A percentile compares a stretch with the other conserved stretches of the same genome.
Conservation (phyloP, 2,329 filamentous ascomycete genomes). For the Scortechinia acanthostroma region DNA sequence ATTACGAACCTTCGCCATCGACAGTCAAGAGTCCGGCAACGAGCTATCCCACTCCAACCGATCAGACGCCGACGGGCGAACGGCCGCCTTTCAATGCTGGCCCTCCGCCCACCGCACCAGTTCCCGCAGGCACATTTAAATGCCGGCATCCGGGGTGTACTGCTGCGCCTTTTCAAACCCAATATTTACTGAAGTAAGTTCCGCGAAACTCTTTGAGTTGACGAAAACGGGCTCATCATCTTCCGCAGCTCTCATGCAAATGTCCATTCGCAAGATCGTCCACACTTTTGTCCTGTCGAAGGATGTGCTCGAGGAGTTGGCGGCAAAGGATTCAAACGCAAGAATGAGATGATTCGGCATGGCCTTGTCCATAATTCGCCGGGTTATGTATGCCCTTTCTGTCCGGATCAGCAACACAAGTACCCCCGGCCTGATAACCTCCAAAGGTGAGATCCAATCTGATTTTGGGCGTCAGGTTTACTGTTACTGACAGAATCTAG, state of each 20-base stretch:
- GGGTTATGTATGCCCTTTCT: slow-evolving; percentile 93
- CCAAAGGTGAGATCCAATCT: slow-evolving; percentile 69
- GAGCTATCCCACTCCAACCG: slow-evolving; percentile 27
- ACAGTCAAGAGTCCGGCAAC: slow-evolving; percentile 20
- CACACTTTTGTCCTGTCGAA: slow-evolving; percentile 58
- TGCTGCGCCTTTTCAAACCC: slow-evolving; percentile 53
- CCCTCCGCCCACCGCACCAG: slow-evolving; percentile 13
- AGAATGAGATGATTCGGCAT: slow-evolving; percentile 69
- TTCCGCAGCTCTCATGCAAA: slow-evolving; percentile 75
- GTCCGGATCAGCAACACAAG: slow-evolving; percentile 84
- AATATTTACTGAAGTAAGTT: slow-evolving; percentile 55
- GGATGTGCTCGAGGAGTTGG: slow-evolving; percentile 56
- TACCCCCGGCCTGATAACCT: slow-evolving; percentile 94
- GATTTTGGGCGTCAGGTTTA: no score
- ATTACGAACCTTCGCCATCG: slow-evolving; percentile 8
- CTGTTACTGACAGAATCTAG: no score
- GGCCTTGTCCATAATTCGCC: slow-evolving; percentile 90
- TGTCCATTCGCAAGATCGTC: slow-evolving; percentile 58
- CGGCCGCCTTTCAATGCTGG: slow-evolving; percentile 9
- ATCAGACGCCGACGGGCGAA: slow-evolving; percentile 13
- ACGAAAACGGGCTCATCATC: slow-evolving; percentile 14
- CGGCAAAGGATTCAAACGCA: slow-evolving; percentile 65
- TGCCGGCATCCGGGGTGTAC: slow-evolving; percentile 48
- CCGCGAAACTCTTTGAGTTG: neutral
- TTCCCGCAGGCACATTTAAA: slow-evolving; percentile 28